Conservation (phyloP, 768 basidiomycete genomes). For the Strobilomyces dryophilus region DNA sequence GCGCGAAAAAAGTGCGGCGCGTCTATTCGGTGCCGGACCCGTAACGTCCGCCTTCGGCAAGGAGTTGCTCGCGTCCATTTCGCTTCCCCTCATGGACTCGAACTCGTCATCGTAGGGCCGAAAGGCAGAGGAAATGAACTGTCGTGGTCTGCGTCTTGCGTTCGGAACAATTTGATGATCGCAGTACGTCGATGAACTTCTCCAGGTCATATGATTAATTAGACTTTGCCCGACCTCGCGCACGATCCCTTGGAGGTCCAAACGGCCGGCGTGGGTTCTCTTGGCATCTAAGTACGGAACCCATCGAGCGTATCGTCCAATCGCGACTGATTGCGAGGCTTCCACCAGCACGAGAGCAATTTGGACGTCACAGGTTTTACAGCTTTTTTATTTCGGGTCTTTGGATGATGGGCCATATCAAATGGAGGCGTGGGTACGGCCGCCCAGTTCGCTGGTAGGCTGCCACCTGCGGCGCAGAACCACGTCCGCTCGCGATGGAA, state of each 20-base stretch:
- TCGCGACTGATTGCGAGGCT: background rate
- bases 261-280: background rate
- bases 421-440: background rate
- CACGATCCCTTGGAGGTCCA: background rate
- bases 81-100: background rate
- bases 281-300: background rate
- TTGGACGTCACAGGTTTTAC: background rate
- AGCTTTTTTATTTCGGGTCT: background rate
- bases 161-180: background rate
- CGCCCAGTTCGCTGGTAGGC: background rate
- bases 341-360: background rate
- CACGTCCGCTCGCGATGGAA: background rate
- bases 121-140: background rate
- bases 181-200: background rate
- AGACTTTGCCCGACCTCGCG: conserved; percentile 3
- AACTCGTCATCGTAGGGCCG: background rate
- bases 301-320: background rate
- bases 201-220: conserved; percentile 1
- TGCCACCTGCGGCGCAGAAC: background rate
- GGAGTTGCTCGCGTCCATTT: background rate
- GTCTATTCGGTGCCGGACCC: background rate
- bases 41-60: background rate
- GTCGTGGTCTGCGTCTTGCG: background rate
- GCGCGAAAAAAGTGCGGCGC: background rate
- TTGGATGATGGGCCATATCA: background rate